Evolutionary conservation across 352 stramenopile genomes (phyloP), one percentile per base, ranked within the genome.

Genomic region (Phytophthora pisi): DNA sequence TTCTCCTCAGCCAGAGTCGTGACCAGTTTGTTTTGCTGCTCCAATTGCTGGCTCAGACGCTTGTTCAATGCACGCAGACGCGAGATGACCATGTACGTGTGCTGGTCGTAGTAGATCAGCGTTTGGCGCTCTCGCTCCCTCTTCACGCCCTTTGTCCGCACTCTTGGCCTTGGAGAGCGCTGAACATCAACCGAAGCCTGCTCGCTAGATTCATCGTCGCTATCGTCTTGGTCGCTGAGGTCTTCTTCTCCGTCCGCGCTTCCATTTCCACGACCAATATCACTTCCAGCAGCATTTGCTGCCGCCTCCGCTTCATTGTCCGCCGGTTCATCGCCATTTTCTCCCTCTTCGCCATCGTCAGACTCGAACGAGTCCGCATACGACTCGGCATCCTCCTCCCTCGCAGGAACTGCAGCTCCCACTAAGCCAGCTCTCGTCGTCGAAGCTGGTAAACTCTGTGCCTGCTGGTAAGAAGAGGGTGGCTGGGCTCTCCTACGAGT

Each of bases 1-100:
- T 86, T 91, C 16, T 91, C 82, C 34, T 86, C 75, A 9, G 75
- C 70, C 2, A 92, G 58, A 0, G 64, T 57, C 9, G 66, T 15
- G 13, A 90, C 52, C 11, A 85, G 56, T n/a, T 86, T 86, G 4
- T 57, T 71, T 53, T 90, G 83, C 49, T 82, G 75, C 11, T 89
- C 78, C 1, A 92, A 42, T 51, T 89, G 71, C 6, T 63, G 52
- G 3, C 59, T 62, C 1, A 92, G 57, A 1, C 72, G 71, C 36
- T 84, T 88, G 63, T 89, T 92, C 6, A 76, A 50, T 20, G 72
- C 61, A 1, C 79, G 79, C 10, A 92, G 65, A 20, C 70, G 76
- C 0, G 77, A 78, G 11, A 89, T 76, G 23, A 89, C 73, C 15
- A 58, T 70, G 60, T 89, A 89, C 24, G 83, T 91, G 18, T 75